A percentile compares a stretch with the other conserved stretches of the same genome.
Evolutionary conservation across 2,329 filamentous ascomycete genomes (phyloP).

Genomic region (Fonsecaea monophora): DNA sequence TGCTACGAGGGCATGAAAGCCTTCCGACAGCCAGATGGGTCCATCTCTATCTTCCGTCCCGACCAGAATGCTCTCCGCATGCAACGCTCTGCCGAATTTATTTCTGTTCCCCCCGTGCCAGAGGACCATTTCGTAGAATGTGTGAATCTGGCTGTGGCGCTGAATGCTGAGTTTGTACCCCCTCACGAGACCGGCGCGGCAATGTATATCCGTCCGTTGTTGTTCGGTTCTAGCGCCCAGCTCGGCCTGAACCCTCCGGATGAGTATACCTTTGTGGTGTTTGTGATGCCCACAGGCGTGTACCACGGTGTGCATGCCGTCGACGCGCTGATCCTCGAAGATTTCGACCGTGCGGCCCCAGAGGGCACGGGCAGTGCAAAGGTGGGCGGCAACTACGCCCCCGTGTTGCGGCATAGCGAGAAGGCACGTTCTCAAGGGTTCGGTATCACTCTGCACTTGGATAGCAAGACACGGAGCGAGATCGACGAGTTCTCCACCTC

Average conservation of each 20-base stretch:
- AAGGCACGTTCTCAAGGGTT: conserved; percentile 78
- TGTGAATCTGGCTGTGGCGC: conserved; percentile 78
- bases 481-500: conserved; percentile 96
- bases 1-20: conserved; percentile 99
- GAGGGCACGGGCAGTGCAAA: conserved; percentile 91
- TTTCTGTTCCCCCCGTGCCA: conserved; percentile 83
- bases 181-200: conserved; percentile 87
- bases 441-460: conserved; percentile 93
- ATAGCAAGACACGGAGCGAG: conserved; percentile 81
- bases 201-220: conserved; percentile 88
- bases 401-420: conserved; percentile 86
- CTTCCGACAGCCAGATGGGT: conserved; percentile 76
- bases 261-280: conserved; percentile 90
- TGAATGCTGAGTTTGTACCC: conserved; percentile 90
- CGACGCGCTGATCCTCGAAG: conserved; percentile 85
- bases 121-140: conserved; percentile 76
- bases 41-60: conserved; percentile 87
- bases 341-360: conserved; percentile 93
- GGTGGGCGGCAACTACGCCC: conserved; percentile 94
- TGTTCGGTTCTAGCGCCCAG: conserved; percentile 88
- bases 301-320: conserved; percentile 91
- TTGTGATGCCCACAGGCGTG: conserved; percentile 87
- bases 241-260: conserved; percentile 85
- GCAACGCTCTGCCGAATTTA: conserved; percentile 81
- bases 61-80: conserved; percentile 82